A percentile compares a stretch with the other conserved stretches of the same genome.
Evolutionary conservation across 192 early-diverging fungal genomes (phyloP).

Genomic region (Dissophora globulifera): DNA sequence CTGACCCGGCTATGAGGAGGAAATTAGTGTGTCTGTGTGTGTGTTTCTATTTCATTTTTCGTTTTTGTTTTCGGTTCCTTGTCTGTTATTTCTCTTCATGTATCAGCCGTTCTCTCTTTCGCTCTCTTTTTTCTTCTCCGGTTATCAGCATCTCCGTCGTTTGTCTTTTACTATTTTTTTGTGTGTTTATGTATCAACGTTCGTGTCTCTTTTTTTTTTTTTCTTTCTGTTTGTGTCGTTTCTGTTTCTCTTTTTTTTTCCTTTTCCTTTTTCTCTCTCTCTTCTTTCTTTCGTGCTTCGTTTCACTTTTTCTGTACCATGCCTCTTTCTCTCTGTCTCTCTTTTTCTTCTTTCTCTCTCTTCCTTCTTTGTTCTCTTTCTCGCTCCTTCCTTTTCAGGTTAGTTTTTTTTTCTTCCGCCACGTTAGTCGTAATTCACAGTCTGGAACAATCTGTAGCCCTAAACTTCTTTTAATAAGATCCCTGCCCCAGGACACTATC

Average conservation of each 20-base stretch:
- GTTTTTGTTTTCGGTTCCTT: too few species aligned
- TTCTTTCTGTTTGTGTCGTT: neutral
- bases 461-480: neutral
- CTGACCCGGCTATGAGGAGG: too few species aligned
- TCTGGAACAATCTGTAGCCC: too few species aligned
- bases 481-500: too few species aligned
- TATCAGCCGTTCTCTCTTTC: too few species aligned
- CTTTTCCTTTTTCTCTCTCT: neutral
- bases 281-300: neutral
- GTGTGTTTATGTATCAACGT: neutral
- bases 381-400: neutral
- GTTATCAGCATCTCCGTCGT: too few species aligned
- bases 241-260: constrained; percentile 14
- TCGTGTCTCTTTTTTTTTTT: constrained; percentile 7
- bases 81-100: too few species aligned
- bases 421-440: too few species aligned
- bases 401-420: neutral
- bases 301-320: constrained; percentile 3
- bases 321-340: neutral
- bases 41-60: too few species aligned
- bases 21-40: too few species aligned
- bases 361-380: constrained; percentile 2
- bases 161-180: too few species aligned
- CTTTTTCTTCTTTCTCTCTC: constrained; percentile 9
- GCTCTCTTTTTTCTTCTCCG: too few species aligned